These are phyloP conservation scores for Tricholoma saponaceum DNA, from an alignment of 768 basidiomycete genomes.

Conservation along the genomic window DNA sequence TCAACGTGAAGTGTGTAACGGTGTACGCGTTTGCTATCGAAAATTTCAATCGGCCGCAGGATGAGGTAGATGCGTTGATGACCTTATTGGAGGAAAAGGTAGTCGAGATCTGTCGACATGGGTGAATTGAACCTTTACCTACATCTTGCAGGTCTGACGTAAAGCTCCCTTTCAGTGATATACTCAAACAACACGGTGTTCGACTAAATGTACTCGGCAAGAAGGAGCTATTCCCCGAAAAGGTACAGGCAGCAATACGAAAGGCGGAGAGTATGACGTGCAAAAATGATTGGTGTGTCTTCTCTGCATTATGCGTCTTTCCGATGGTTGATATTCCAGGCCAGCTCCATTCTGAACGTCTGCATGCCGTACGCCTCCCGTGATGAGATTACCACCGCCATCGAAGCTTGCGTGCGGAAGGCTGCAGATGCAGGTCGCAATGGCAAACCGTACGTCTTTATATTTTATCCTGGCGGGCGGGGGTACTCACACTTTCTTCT, in stretches of 20 bases:
- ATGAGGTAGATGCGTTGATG: conserved; percentile 90
- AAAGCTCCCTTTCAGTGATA: conserved; percentile 43
- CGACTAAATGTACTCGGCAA: conserved; percentile 81
- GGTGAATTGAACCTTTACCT: conserved; percentile 46
- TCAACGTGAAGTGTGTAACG: conserved; percentile 81
- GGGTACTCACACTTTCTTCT: not conserved
- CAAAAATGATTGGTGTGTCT: conserved; percentile 60
- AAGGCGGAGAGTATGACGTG: conserved; percentile 77
- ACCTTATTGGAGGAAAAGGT: conserved; percentile 72
- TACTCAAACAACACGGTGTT: conserved; percentile 80
- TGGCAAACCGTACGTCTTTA: conserved; percentile 4
- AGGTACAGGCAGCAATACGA: conserved; percentile 62
- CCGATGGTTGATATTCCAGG: not conserved
- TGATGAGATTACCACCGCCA: conserved; percentile 86
- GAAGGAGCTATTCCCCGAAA: conserved; percentile 68
- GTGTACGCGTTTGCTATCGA: conserved; percentile 99
- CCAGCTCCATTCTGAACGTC: conserved; percentile 83
- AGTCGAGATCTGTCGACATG: conserved; percentile 71
- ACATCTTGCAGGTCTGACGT: not conserved
- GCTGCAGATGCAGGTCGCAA: conserved; percentile 21
- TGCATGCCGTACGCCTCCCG: conserved; percentile 91
- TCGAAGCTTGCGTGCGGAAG: conserved; percentile 48
- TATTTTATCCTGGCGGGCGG: not conserved
- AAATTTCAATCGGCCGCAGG: conserved; percentile 85
- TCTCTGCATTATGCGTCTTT: not conserved